Evolutionary conservation across 2,329 filamentous ascomycete genomes (phyloP), one percentile per base, ranked within the genome.

Genomic region (Microcyclospora tardicrescens): DNA sequence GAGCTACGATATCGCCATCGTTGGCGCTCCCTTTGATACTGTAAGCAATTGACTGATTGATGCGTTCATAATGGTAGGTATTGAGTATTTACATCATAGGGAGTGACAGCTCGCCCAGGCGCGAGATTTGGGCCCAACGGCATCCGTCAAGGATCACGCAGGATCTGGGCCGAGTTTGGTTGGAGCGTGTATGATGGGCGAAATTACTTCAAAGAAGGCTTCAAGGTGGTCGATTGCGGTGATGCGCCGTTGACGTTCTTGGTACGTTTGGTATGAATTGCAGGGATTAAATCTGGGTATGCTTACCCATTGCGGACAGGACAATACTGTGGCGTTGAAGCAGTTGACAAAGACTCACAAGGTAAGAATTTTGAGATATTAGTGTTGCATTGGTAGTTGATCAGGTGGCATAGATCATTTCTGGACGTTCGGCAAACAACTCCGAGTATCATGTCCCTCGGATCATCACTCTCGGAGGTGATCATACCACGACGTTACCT

Each of bases 401-500:
- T 19, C 12, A 32, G n/a, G 37, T 11, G 12, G 28, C 27, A 65
- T 31, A 66, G 61, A 53, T 67, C 10, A 52, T 69, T 19, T 71
- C 69, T 5, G 60, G 58, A 12, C 65, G 67, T 27, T 55, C 59
- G 3, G 47, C 54, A 4, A 62, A 68, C 14, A 69, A 62, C 6
- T 66, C 55, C 4, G 55, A 61, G 11, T 69, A 66, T 16, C 47
- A 50, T 2, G 61, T 61, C 10, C 71, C 71, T 10, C 61, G 69
- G 15, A 71, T 75, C 35, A 62, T 74, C 19, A 68, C 66, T 1
- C 52, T 74, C 0, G 70, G 71, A 10, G 71, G 71, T 16, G 70
- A 75, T 46, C 71, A 75, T 54, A 73, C 70, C 1, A 74, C 70
- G 0, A 73, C 71, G 0, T 55, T 73, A 5, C 65, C 68, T 2